These are phyloP conservation scores for Naganishia albida DNA, from an alignment of 1,284 basidiomycete genomes.

Conservation along the genomic window DNA sequence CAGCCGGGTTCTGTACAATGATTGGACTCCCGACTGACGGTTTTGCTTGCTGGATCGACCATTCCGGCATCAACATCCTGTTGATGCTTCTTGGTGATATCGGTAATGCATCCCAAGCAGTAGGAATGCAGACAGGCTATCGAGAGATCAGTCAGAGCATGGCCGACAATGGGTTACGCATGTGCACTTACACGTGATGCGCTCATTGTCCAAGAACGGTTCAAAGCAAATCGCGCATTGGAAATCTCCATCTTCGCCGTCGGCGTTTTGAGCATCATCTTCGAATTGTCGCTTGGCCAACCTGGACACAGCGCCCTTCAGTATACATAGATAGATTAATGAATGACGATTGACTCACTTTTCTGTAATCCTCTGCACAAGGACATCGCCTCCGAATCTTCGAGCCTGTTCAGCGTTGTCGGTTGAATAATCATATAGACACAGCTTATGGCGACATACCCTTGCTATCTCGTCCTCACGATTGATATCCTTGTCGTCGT, in stretches of 20 bases:
- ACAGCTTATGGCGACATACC: not conserved
- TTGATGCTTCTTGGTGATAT: slow-evolving; percentile 39
- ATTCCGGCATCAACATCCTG: slow-evolving; percentile 14
- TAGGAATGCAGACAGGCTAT: slow-evolving; percentile 47
- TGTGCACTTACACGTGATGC: slow-evolving; percentile 38
- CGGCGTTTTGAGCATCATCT: slow-evolving; percentile 19
- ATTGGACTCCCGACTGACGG: not conserved
- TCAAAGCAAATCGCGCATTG: slow-evolving; percentile 49
- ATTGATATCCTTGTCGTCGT: slow-evolving; percentile 5
- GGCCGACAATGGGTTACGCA: not conserved
- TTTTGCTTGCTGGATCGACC: slow-evolving; percentile 3
- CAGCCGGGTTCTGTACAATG: not conserved
- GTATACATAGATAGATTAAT: not conserved
- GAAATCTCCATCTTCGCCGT: slow-evolving; percentile 31
- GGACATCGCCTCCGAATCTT: slow-evolving; percentile 26
- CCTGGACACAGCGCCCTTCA: not conserved
- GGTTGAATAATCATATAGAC: no score
- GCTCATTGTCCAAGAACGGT: slow-evolving; percentile 41
- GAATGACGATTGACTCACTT: slow-evolving; percentile 25
- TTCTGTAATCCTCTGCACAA: slow-evolving; percentile 31
- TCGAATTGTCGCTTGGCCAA: slow-evolving; percentile 27
- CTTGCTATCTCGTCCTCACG: slow-evolving; percentile 20
- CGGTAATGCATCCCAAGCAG: slow-evolving; percentile 46
- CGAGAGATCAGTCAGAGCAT: not conserved
- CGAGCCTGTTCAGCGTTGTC: slow-evolving; percentile 19